These are phyloP conservation scores for Aspergillus floridensis DNA, from an alignment of 2,329 filamentous ascomycete species.

Conservation along the genomic window DNA sequence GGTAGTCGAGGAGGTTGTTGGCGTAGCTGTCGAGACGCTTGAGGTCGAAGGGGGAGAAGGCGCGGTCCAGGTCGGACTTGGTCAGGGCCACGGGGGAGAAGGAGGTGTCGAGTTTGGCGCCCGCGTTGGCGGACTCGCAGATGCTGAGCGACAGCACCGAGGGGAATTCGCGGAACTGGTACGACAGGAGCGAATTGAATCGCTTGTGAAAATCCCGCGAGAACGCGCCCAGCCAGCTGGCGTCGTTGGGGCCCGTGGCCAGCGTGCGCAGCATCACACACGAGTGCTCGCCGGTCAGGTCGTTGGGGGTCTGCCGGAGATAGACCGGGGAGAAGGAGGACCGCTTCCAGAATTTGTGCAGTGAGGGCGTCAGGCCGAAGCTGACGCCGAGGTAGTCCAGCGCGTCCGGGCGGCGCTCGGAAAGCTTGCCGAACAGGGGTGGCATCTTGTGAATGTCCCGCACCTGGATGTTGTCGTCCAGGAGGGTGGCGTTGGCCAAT, in stretches of 20 bases:
- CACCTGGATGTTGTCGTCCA: slow-evolving; percentile 85
- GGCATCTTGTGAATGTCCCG: slow-evolving; percentile 90
- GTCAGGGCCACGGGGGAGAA: slow-evolving; percentile 57
- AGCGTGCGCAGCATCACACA: slow-evolving; percentile 94
- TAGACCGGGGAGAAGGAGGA: slow-evolving; percentile 85
- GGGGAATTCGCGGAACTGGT: slow-evolving; percentile 83
- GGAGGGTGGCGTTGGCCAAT: slow-evolving; percentile 69
- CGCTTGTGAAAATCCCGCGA: slow-evolving; percentile 89
- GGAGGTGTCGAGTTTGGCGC: slow-evolving; percentile 64
- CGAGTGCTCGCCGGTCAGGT: slow-evolving; percentile 94
- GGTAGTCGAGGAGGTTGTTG: slow-evolving; percentile 96
- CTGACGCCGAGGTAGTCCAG: slow-evolving; percentile 95
- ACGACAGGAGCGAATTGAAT: slow-evolving; percentile 87
- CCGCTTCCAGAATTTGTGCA: slow-evolving; percentile 98
- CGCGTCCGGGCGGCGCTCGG: slow-evolving; percentile 72
- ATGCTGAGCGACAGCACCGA: slow-evolving; percentile 78
- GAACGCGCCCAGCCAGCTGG: slow-evolving; percentile 85
- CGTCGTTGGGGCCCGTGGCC: slow-evolving; percentile 58
- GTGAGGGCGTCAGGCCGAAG: slow-evolving; percentile 79
- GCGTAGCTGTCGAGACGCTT: slow-evolving; percentile 94
- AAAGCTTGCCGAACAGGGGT: slow-evolving; percentile 83
- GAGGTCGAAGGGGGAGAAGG: slow-evolving; percentile 86
- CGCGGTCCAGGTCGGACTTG: slow-evolving; percentile 71
- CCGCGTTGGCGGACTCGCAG: slow-evolving; percentile 76
- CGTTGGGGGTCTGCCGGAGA: slow-evolving; percentile 90